These are phyloP conservation scores for Myxozyma udenii DNA, from an alignment of 805 yeast genomes.

Conservation along the genomic window DNA sequence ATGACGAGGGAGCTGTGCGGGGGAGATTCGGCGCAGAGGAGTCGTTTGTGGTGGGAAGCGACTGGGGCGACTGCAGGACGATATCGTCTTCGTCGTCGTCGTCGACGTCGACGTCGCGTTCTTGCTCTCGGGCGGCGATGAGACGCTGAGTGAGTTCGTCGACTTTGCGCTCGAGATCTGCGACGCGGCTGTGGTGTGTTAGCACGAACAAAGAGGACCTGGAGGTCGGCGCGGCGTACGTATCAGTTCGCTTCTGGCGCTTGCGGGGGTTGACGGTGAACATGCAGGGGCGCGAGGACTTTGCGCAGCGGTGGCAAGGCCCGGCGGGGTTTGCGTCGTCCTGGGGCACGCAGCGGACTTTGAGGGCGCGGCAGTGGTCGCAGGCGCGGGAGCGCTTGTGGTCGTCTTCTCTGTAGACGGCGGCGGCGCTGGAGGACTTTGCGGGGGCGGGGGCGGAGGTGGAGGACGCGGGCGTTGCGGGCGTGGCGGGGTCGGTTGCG, in stretches of 20 bases:
- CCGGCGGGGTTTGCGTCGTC: slow-evolving; percentile 55
- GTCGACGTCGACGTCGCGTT: not conserved
- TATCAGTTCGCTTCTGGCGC: slow-evolving; percentile 44
- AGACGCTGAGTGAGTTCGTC: slow-evolving; percentile 23
- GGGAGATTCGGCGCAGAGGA: too few species aligned
- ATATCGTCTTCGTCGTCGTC: too few species aligned
- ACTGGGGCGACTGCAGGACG: too few species aligned
- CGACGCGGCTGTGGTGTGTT: slow-evolving; percentile 32
- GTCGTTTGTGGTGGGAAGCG: too few species aligned
- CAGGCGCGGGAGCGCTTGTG: slow-evolving; percentile 38
- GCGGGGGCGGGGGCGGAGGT: not conserved
- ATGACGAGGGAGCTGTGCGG: too few species aligned
- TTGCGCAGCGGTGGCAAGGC: slow-evolving; percentile 72
- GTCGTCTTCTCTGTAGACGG: slow-evolving; percentile 10
- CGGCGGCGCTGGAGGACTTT: not conserved
- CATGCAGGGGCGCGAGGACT: slow-evolving; percentile 61
- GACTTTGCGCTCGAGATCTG: slow-evolving; percentile 38
- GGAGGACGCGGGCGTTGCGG: not conserved
- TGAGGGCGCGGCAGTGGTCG: slow-evolving; percentile 65
- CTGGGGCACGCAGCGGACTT: slow-evolving; percentile 79
- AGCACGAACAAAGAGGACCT: not conserved
- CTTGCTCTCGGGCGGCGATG: not conserved
- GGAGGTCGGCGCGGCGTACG: slow-evolving; percentile 20
- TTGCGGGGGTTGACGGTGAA: slow-evolving; percentile 61
- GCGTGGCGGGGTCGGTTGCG: not conserved